Conservation (phyloP, 768 basidiomycete genomes). For the Mycena venus region DNA sequence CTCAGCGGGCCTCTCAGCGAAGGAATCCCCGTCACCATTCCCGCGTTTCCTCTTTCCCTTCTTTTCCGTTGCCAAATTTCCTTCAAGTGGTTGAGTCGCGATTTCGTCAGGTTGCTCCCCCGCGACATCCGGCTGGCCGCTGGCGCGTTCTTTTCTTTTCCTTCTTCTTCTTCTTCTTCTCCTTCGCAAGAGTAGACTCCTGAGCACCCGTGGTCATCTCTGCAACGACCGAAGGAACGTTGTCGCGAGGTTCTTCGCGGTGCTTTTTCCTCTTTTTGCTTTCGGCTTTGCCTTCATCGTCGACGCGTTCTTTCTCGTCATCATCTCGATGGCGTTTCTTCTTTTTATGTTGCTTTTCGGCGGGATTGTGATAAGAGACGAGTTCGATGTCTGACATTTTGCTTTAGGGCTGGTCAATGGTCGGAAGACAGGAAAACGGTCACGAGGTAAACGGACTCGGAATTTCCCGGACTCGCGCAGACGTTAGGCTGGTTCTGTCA, state of each 20-base stretch:
- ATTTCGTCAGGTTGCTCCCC: neutral
- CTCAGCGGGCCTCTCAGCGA: neutral
- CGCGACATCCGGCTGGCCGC: slow-evolving; percentile 20
- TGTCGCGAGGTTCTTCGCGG: slow-evolving; percentile 8
- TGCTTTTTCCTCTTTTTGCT: slow-evolving; percentile 40
- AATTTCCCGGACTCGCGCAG: neutral
- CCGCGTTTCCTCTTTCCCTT: slow-evolving; percentile 40
- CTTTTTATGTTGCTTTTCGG: slow-evolving; percentile 50
- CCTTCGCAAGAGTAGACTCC: neutral
- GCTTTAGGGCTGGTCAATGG: slow-evolving; percentile 12
- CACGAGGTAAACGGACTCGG: neutral
- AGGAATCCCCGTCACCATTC: slow-evolving; percentile 24
- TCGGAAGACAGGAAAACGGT: neutral
- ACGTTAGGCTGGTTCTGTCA: too few relatives aligned
- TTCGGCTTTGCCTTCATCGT: slow-evolving; percentile 40
- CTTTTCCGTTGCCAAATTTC: slow-evolving; percentile 22
- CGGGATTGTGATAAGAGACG: neutral
- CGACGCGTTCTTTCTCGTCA: slow-evolving; percentile 36
- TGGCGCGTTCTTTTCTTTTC: slow-evolving; percentile 4
- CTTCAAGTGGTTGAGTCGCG: slow-evolving; percentile 26
- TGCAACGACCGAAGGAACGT: neutral
- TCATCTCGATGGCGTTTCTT: slow-evolving; percentile 49
- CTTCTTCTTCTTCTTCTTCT: slow-evolving; percentile 24
- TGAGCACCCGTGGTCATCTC: neutral
- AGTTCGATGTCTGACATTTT: slow-evolving; percentile 17